Conservation (phyloP, 2,329 filamentous ascomycete genomes). For the Metarhizium rileyi region DNA sequence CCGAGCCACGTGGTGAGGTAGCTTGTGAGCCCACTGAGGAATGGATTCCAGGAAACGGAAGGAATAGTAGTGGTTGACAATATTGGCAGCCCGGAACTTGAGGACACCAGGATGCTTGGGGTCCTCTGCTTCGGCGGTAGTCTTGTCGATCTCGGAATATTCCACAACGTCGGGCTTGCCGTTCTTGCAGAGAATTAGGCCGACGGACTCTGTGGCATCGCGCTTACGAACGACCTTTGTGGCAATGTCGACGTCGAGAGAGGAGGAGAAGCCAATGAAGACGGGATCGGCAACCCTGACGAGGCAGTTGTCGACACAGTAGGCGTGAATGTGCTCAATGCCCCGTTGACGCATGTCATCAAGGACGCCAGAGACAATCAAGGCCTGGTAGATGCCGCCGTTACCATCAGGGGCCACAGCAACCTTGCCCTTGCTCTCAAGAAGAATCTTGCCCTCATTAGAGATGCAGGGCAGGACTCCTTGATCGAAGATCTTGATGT, state of each 20-base stretch:
- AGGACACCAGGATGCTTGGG: constrained; percentile 69
- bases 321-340: constrained; percentile 90
- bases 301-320: constrained; percentile 99
- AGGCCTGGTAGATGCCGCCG: constrained; percentile 89
- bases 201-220: constrained; percentile 89
- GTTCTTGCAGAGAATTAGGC: constrained; percentile 89
- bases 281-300: constrained; percentile 95
- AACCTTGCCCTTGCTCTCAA: constrained; percentile 83
- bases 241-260: constrained; percentile 84
- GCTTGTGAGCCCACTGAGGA: constrained; percentile 71
- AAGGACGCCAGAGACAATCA: constrained; percentile 70
- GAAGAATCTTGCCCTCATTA: constrained; percentile 92
- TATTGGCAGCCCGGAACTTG: constrained; percentile 96
- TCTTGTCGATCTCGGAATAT: constrained; percentile 91
- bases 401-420: constrained; percentile 96
- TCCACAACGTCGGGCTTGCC: constrained; percentile 95
- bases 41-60: constrained; percentile 87
- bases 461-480: constrained; percentile 94
- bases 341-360: constrained; percentile 82
- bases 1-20: constrained; percentile 90
- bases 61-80: constrained; percentile 99
- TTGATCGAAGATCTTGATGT: constrained; percentile 92
- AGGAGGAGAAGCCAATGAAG: constrained; percentile 88
- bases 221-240: constrained; percentile 99
- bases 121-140: constrained; percentile 83